Percentiles rank a stretch among this genome's conserved stretches.
Evolutionary conservation across 345 rosid genomes (phyloP).

Genomic region (Carallia pectinifolia): DNA sequence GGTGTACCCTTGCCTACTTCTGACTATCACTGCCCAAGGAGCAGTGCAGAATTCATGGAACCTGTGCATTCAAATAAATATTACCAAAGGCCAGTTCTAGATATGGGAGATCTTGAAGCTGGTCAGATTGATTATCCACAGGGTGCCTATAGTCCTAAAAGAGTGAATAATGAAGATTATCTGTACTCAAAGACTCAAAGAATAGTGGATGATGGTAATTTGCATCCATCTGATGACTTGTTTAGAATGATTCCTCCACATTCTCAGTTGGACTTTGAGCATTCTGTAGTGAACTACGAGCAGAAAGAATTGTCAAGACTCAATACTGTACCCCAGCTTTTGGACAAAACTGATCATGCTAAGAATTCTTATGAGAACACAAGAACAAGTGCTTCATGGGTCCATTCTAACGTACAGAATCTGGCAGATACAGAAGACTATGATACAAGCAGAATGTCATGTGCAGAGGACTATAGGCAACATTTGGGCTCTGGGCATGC

Average conservation of each 20-base stretch:
- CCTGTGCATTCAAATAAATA: slow-evolving; percentile 23
- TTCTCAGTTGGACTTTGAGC: slow-evolving; percentile 33
- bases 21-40: slow-evolving; percentile 33
- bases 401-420: slow-evolving; percentile 30
- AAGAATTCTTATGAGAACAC: slow-evolving; percentile 34
- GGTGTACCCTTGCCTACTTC: slow-evolving; percentile 32
- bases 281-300: slow-evolving; percentile 29
- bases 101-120: slow-evolving; percentile 31
- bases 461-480: slow-evolving; percentile 34
- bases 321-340: slow-evolving; percentile 27
- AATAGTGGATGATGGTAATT: slow-evolving; percentile 27
- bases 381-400: slow-evolving; percentile 31
- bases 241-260: slow-evolving; percentile 30
- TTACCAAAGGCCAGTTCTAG: slow-evolving; percentile 29
- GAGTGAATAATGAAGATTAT: slow-evolving; percentile 37
- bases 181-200: slow-evolving; percentile 30
- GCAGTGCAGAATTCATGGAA: slow-evolving; percentile 33
- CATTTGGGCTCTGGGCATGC: slow-evolving; percentile 29
- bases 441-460: too few species aligned
- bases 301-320: slow-evolving; percentile 35
- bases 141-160: too few species aligned
- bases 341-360: slow-evolving; percentile 29
- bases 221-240: slow-evolving; percentile 32
- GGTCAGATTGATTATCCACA: slow-evolving; percentile 24
- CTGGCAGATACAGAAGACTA: slow-evolving; percentile 24